A percentile compares a stretch with the other conserved stretches of the same genome.
phyloP scores from a whole-genome alignment of 2,329 filamentous ascomycete genomes.

The Neofusicoccum umdonicola region DNA sequence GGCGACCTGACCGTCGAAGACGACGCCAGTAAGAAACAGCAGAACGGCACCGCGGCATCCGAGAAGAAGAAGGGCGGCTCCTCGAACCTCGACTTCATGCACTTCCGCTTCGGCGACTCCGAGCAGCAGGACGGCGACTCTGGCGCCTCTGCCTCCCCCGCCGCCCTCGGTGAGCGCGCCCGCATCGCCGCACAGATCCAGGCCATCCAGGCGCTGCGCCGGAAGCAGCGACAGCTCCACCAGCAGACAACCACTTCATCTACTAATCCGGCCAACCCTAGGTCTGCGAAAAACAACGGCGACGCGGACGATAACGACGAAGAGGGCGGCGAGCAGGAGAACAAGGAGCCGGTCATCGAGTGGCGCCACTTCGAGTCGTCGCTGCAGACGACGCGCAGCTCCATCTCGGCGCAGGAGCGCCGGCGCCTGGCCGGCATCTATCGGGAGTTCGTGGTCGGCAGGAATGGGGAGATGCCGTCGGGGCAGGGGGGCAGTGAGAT shows the following conservation, averaged over 20 bases:
- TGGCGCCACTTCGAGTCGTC: conserved; percentile 82
- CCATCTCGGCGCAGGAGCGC: conserved; percentile 77
- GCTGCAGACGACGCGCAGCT: conserved; percentile 73
- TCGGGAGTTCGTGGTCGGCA: conserved; percentile 83
- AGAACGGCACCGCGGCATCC: conserved; percentile 12
- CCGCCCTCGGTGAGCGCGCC: conserved; percentile 70
- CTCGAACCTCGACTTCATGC: conserved; percentile 40
- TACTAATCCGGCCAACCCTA: conserved; percentile 3
- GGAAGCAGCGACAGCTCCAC: conserved; percentile 57
- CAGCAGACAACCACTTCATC: conserved; percentile 23
- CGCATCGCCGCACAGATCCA: conserved; percentile 79
- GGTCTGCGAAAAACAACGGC: conserved; percentile 18
- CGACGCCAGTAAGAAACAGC: conserved; percentile 19
- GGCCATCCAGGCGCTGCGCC: conserved; percentile 70
- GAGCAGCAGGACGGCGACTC: conserved; percentile 24
- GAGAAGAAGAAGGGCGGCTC: conserved; percentile 27
- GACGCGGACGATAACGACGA: conserved; percentile 24
- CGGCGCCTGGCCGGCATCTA: conserved; percentile 77
- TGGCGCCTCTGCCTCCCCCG: conserved; percentile 37
- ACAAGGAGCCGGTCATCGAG: conserved; percentile 72
- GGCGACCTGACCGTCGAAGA: conserved; percentile 24
- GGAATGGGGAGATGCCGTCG: conserved; percentile 93
- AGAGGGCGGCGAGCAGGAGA: conserved; percentile 43
- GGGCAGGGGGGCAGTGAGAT: conserved; percentile 90
- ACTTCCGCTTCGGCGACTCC: conserved; percentile 74